Conservation (phyloP, 2,329 filamentous ascomycete genomes). For the Alternaria atra region DNA sequence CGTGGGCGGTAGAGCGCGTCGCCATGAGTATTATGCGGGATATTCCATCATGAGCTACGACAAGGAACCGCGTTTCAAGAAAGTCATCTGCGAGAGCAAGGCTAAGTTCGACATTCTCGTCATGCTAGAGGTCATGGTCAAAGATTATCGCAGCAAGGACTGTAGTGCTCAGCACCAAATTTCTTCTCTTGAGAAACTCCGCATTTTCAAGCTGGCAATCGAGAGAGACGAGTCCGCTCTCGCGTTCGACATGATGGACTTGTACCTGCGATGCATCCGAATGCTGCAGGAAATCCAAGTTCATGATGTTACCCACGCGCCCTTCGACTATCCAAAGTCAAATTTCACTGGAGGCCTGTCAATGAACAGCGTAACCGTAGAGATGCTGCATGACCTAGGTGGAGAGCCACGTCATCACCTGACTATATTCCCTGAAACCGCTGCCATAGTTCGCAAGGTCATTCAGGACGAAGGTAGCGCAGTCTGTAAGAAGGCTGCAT, state of each 20-base stretch:
- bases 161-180: too few species aligned
- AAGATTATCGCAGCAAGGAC: background rate
- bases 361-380: background rate
- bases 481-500: background rate
- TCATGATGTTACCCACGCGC: background rate
- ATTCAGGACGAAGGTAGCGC: background rate
- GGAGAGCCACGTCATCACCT: background rate
- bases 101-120: background rate
- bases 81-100: background rate
- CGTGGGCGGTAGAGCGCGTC: background rate
- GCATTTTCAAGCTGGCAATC: background rate
- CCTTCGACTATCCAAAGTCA: background rate
- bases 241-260: background rate
- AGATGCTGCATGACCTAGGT: background rate
- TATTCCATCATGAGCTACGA: background rate
- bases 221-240: background rate
- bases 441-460: background rate
- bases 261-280: background rate
- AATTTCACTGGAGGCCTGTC: background rate
- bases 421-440: background rate
- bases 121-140: background rate
- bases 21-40: background rate
- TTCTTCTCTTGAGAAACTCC: background rate
- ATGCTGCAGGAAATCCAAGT: background rate
- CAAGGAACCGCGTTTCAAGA: background rate